A percentile compares a stretch with the other conserved stretches of the same genome.
Conservation (phyloP, 192 early-diverging fungal species). For the Kappamyces sp. region DNA sequence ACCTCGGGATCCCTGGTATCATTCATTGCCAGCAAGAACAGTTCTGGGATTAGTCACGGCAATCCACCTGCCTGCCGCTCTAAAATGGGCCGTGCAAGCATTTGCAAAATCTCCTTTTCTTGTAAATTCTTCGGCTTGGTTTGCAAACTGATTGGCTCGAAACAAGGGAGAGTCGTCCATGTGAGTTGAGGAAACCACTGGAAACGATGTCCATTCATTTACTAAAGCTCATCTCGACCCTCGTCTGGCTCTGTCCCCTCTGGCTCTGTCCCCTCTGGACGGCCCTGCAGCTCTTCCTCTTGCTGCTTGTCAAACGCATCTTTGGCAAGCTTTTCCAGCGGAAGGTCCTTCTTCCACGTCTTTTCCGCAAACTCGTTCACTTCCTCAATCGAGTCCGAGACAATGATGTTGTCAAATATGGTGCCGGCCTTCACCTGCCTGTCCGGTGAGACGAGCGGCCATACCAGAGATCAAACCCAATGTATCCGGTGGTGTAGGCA, state of each 20-base stretch:
- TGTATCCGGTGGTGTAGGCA: conserved; percentile 11
- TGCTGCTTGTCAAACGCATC: conserved; percentile 20
- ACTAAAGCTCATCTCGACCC: conserved; percentile 39
- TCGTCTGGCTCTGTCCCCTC: conserved; percentile 42
- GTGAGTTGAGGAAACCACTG: too few relatives aligned
- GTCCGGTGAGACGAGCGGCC: too few relatives aligned
- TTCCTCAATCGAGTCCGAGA: conserved; percentile 46
- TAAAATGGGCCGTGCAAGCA: neutral
- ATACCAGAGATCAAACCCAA: conserved; percentile 53
- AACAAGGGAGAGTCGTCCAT: too few relatives aligned
- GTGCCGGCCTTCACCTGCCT: conserved; percentile 48
- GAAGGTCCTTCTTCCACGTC: conserved; percentile 17
- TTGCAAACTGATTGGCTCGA: conserved; percentile 7
- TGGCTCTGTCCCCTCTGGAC: conserved; percentile 27
- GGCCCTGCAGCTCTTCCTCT: conserved; percentile 28
- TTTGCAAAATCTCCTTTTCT: conserved; percentile 13
- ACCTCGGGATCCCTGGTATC: conserved; percentile 56
- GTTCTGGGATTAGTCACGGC: too few relatives aligned
- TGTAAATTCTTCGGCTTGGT: neutral
- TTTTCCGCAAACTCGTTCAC: conserved; percentile 36
- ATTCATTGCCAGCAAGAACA: conserved; percentile 53
- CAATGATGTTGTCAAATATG: conserved; percentile 49
- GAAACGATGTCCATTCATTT: too few relatives aligned
- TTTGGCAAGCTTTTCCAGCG: conserved; percentile 31
- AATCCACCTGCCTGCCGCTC: too few relatives aligned